phyloP scores from a whole-genome alignment of 1,139 yeast genomes.

The Eremothecium coryli region DNA sequence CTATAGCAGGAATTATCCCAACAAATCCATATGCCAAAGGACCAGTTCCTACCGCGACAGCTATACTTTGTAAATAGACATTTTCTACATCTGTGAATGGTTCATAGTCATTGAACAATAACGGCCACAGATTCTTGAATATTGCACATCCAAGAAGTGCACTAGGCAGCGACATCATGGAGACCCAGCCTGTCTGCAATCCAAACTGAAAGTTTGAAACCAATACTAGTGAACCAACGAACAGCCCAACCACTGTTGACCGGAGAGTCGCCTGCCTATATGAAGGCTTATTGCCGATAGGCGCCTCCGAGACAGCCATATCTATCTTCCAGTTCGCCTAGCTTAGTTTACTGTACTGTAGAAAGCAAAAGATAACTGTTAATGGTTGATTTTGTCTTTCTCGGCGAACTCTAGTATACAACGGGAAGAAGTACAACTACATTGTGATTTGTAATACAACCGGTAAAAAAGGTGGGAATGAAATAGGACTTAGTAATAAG shows the following conservation, averaged over 20 bases:
- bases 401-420: too few relatives aligned
- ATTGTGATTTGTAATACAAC: too few relatives aligned
- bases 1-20: slow-evolving; percentile 95
- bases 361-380: too few relatives aligned
- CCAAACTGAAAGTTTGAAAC: slow-evolving; percentile 94
- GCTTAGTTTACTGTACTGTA: too few relatives aligned
- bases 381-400: too few relatives aligned
- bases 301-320: slow-evolving; percentile 24
- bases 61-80: slow-evolving; percentile 82
- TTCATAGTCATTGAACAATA: slow-evolving; percentile 19
- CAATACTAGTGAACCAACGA: slow-evolving; percentile 72
- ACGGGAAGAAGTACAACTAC: too few relatives aligned
- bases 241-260: slow-evolving; percentile 62
- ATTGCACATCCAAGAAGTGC: slow-evolving; percentile 80
- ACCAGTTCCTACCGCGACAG: slow-evolving; percentile 96
- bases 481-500: too few relatives aligned
- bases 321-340: not conserved
- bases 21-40: slow-evolving; percentile 92
- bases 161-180: slow-evolving; percentile 98
- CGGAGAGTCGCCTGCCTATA: slow-evolving; percentile 56
- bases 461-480: too few relatives aligned
- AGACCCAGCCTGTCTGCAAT: slow-evolving; percentile 96
- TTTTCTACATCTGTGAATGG: slow-evolving; percentile 84
- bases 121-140: slow-evolving; percentile 42
- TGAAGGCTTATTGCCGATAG: slow-evolving; percentile 31